Conservation (phyloP, 345 rosid genomes). For the Syzygium aqueum region DNA sequence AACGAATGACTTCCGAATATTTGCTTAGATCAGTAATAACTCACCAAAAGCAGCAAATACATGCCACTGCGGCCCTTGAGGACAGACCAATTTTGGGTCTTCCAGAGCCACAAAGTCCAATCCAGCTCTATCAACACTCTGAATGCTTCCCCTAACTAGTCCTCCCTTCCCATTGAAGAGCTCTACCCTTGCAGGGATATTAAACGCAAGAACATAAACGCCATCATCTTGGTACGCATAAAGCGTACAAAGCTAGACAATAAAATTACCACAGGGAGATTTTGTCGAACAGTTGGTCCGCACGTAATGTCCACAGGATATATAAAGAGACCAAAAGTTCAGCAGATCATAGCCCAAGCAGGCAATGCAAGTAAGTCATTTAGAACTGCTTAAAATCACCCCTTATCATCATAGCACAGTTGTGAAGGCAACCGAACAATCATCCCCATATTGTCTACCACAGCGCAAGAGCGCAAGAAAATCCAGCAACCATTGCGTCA, state of each 20-base stretch:
- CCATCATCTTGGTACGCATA: neutral
- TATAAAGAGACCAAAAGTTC: neutral
- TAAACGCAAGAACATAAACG: neutral
- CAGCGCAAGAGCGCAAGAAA: neutral
- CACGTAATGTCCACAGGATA: neutral
- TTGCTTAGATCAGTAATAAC: constrained; percentile 1
- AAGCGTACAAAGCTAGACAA: neutral
- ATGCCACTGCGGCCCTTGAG: constrained; percentile 56
- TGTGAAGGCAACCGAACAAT: neutral
- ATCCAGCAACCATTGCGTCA: neutral
- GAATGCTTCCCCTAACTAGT: constrained; percentile 56
- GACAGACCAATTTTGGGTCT: constrained; percentile 40
- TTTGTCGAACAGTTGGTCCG: neutral
- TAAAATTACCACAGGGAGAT: neutral
- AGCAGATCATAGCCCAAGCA: neutral
- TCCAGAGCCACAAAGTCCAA: constrained; percentile 60
- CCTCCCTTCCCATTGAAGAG: constrained; percentile 94
- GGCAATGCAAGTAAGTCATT: neutral
- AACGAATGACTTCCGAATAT: neutral
- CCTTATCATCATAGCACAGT: neutral
- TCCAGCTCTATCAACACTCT: constrained; percentile 47
- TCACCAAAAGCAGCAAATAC: constrained; percentile 88
- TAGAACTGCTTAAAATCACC: neutral
- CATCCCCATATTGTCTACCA: neutral
- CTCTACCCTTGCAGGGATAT: constrained; percentile 58